phyloP scores from a whole-genome alignment of 2,329 filamentous ascomycete genomes.

The Penicillium freii region DNA sequence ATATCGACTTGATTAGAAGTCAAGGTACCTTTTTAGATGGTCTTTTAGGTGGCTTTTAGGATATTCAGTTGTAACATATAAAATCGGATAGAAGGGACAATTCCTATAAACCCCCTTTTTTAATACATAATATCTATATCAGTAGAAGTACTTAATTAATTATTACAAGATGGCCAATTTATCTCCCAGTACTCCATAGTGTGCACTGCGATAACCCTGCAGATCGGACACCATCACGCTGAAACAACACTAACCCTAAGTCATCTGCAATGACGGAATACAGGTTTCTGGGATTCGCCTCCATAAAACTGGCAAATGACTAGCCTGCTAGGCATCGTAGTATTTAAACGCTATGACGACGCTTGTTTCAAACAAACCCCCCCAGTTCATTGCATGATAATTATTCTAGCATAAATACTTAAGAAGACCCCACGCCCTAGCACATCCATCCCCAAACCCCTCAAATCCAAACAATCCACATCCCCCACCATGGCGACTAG shows the following conservation, averaged over 20 bases:
- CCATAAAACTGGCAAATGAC: background rate
- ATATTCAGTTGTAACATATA: no score
- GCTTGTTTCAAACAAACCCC: background rate
- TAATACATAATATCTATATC: no score
- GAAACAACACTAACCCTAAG: constrained; percentile 9
- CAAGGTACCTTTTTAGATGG: no score
- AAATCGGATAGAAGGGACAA: no score
- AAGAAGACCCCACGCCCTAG: background rate
- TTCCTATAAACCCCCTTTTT: no score
- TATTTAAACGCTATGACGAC: background rate
- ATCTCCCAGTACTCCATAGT: no score
- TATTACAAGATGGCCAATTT: no score
- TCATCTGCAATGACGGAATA: constrained; percentile 3
- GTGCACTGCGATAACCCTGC: background rate
- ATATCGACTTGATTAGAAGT: no score
- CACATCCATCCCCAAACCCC: constrained; percentile 10
- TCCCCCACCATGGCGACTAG: constrained; percentile 40
- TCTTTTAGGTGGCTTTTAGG: no score
- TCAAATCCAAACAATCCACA: constrained; percentile 13
- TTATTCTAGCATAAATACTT: background rate
- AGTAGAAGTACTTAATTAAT: no score
- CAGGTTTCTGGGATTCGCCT: background rate
- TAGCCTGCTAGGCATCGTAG: background rate
- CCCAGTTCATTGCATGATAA: background rate
- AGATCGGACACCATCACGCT: constrained; percentile 12